Percentiles rank a stretch among this genome's conserved stretches.
These are phyloP conservation scores for Telopea speciosissima DNA, from an alignment of 177 flowering plant genomes.

Conservation along the genomic window DNA sequence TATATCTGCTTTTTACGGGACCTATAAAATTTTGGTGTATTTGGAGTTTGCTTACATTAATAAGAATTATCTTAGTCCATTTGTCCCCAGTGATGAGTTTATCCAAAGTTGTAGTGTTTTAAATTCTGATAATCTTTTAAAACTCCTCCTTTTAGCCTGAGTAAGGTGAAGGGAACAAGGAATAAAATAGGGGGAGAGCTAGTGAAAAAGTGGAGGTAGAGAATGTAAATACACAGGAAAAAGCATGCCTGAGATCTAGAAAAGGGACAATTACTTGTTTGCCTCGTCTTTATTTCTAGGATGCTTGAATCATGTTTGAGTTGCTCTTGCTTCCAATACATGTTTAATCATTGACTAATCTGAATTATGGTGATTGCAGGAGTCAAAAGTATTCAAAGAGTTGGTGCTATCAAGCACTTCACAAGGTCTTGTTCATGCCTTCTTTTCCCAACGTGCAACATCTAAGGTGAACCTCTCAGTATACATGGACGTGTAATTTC, in stretches of 20 bases:
- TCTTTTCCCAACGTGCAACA: conserved; percentile 74
- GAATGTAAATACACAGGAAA: not conserved
- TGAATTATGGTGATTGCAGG: conserved; percentile 44
- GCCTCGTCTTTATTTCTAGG: not conserved
- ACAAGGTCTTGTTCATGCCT: conserved; percentile 78
- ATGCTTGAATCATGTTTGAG: not conserved
- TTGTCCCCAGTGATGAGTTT: not conserved
- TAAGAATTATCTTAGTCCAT: not conserved
- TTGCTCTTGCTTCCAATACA: not conserved
- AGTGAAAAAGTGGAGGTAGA: too few species aligned
- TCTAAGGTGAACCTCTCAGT: conserved; percentile 52
- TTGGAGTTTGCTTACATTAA: not conserved
- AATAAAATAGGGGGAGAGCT: too few species aligned
- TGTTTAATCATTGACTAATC: not conserved
- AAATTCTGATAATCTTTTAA: too few species aligned
- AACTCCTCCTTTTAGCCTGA: too few species aligned
- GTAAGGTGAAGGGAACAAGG: too few species aligned
- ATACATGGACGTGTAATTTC: not conserved
- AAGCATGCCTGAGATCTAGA: not conserved
- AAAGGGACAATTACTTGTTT: not conserved
- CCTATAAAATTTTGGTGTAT: not conserved
- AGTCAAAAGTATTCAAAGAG: conserved; percentile 59
- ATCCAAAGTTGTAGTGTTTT: not conserved
- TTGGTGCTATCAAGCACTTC: conserved; percentile 57
- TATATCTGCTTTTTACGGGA: conserved; percentile 18